Base-by-base conservation (phyloP, 78 protist species). In the Dictyostelium purpureum region DNA sequence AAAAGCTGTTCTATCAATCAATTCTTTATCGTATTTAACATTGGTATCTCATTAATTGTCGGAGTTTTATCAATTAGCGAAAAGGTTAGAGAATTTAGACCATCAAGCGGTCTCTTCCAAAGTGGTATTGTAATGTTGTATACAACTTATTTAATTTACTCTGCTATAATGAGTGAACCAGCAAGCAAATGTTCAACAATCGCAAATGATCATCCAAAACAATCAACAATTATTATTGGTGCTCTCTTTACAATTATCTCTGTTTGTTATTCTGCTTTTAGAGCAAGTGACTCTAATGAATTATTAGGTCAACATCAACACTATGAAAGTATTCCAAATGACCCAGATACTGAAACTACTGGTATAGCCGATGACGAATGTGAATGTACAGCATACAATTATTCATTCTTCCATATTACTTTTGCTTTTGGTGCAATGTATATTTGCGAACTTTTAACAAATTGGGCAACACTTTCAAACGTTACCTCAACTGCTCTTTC, bases 401-500 rank as follows among this genome's bases (percentile, higher is more conserved):
- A 88, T 77, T 51, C 96, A 1, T 77, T 96, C 56, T 96, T 96
- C 94, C 96, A 96, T 79, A 33, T 93, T n/a, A 89, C 83, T 6
- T 96, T 96, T 49, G 93, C 83, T 14, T 56, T 90, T 11, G 97
- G 95, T 42, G 88, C 97, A 5, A 88, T 96, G 67, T 96, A 96
- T 61, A 21, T 96, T 7, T 73, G 71, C 26, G 87, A 83, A 95
- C 65, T 96, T n/a, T 35, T 96, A 16, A 96, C 96, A 21, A 79
- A 96, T 49, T 95, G 93, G 94, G 37, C 89, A 18, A 80, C 87
- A n/a, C 54, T 82, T 19, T 4, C 67, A 0, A 71, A 65, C 52
- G 28, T 45, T 5, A 56, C 57, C 14, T 11, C n/a, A 4, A 5
- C 80, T 14, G 19, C 37, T 37, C 28, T 56, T 26, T n/a, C 74